Base-by-base conservation (phyloP, 2,329 filamentous ascomycete species). In the Keithomyces neogunnii region DNA sequence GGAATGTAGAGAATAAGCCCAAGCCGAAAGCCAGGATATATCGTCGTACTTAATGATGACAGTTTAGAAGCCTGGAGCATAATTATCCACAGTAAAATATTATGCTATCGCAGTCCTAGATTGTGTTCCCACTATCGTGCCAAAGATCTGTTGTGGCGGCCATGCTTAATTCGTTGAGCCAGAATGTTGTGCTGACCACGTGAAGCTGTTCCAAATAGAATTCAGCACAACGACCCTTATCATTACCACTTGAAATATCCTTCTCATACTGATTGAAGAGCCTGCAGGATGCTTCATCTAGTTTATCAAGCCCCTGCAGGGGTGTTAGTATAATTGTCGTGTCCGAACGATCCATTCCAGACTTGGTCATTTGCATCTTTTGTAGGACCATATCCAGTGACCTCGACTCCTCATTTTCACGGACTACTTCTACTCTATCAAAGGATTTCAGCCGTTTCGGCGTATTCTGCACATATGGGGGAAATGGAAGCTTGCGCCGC, bases 241-340 rank as follows among this genome's bases (percentile, higher is more conserved):
- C 53, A 6, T 47, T 53, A 0, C 64, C 59, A 6, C 52, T 32
- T 1, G 51, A 45, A 7, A 66, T 31, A 40, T 70, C 67, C n/a
- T 55, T 55, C 40, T 62, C 54, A 44, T 65, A 70, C 48, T 69
- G 65, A 5, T 68, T 60, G 30, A 70, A 58, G 8, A 69, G 38
- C 3, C 31, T 54, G 1, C 56, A 56, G 3, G 66, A 63, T 32
- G 51, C 50, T 45, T 51, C 44, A 31, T 65, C 58, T n/a, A 66
- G 43, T 5, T 60, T 49, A 19, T 55, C 56, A 3, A 70, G 49
- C 4, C 55, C 53, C 7, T 48, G 44, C 8, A 53, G n/a, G 9
- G 66, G 58, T 9, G 62, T 53, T 2, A 68, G 40, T 2, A 68
- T 42, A 5, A 68, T 45, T 2, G 54, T 51, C 11, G 45, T 46